Conservation (phyloP, 2,329 filamentous ascomycete genomes). For the Botrytis elliptica region DNA sequence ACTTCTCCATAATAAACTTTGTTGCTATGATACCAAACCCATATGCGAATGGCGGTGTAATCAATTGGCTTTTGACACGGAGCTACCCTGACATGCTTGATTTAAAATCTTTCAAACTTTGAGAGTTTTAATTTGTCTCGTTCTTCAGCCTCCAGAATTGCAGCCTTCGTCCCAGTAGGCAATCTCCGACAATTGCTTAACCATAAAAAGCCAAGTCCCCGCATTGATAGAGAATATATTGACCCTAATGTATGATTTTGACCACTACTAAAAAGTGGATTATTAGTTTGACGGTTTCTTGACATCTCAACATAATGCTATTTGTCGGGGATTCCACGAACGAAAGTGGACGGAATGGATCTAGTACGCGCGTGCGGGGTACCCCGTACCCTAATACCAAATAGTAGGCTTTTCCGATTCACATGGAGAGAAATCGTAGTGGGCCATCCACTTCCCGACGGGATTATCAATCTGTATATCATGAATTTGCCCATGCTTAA, state of each 20-base stretch:
- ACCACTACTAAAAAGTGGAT: neutral
- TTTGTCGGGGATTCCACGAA: neutral
- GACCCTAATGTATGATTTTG: neutral
- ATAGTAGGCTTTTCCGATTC: neutral
- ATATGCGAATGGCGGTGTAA: neutral
- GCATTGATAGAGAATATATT: neutral
- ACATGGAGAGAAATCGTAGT: neutral
- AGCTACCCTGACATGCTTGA: neutral
- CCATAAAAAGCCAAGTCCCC: neutral
- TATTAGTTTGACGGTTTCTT: neutral
- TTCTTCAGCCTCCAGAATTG: neutral
- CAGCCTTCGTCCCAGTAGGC: neutral
- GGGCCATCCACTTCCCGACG: neutral
- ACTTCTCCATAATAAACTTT: neutral
- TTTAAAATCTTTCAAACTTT: neutral
- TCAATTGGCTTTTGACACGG: neutral
- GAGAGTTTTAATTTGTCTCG: neutral
- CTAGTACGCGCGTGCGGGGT: neutral
- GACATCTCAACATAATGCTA: neutral
- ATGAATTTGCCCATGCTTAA: neutral
- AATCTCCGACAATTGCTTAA: neutral
- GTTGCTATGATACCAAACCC: neutral
- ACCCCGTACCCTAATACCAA: neutral
- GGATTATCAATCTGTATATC: neutral
- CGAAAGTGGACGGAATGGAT: neutral